Conservation (phyloP, 2,329 filamentous ascomycete species). For the Lachnellula cervina region DNA sequence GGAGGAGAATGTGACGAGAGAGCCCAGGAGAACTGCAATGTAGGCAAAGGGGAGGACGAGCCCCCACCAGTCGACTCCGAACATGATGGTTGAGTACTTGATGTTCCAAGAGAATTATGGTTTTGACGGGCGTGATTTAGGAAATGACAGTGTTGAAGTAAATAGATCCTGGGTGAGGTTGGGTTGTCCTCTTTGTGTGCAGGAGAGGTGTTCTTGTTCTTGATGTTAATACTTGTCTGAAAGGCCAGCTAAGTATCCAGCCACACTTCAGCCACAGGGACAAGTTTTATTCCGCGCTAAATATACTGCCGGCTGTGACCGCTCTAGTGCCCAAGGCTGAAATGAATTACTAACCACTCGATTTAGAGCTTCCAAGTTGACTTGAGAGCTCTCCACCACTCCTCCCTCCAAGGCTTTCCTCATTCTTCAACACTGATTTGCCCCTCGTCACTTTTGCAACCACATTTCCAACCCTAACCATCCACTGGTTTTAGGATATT, state of each 20-base stretch:
- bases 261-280: too few relatives aligned
- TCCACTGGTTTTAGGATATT: not conserved
- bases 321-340: not conserved
- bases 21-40: conserved; percentile 78
- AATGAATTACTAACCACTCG: not conserved
- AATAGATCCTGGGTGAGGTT: too few relatives aligned
- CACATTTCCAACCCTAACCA: not conserved
- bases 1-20: conserved; percentile 84
- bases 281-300: not conserved
- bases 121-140: not conserved
- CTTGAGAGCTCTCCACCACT: not conserved
- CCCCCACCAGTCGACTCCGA: conserved; percentile 68
- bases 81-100: conserved; percentile 26
- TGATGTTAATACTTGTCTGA: too few relatives aligned
- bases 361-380: not conserved
- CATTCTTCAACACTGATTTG: not conserved
- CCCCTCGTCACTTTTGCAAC: not conserved
- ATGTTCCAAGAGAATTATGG: not conserved
- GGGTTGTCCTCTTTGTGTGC: too few relatives aligned
- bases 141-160: not conserved
- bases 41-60: conserved; percentile 86
- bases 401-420: not conserved
- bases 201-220: too few relatives aligned
- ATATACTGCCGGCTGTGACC: not conserved
- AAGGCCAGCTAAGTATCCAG: too few relatives aligned